Conservation (phyloP, 73 alveolate species). For the Uronychia setigera region DNA sequence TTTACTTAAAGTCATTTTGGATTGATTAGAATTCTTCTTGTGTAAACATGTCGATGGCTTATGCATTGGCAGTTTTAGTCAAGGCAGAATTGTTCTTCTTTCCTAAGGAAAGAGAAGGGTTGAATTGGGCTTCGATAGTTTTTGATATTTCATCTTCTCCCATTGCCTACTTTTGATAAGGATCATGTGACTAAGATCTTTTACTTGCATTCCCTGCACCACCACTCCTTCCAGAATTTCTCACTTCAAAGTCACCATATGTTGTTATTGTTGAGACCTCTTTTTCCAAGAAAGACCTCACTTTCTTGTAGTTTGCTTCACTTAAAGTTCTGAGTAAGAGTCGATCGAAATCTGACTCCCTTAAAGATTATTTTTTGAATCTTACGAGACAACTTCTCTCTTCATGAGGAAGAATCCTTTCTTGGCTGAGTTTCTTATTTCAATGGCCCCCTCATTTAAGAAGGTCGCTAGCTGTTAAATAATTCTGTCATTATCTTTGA, state of each 20-base stretch:
- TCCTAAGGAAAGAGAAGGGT: not conserved
- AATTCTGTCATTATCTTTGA: slow-evolving; percentile 44
- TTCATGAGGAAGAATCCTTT: slow-evolving; percentile 16
- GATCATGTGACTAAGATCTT: not conserved
- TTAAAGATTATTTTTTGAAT: not conserved
- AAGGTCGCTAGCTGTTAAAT: slow-evolving; percentile 9
- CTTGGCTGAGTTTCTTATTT: slow-evolving; percentile 42
- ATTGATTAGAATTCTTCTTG: not conserved
- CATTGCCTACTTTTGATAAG: not conserved
- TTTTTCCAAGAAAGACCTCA: slow-evolving; percentile 38
- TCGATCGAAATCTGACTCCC: slow-evolving; percentile 30
- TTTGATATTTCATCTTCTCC: no score
- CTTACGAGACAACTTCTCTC: slow-evolving; percentile 2
- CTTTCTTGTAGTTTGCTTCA: slow-evolving; percentile 43
- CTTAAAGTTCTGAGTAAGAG: slow-evolving; percentile 24
- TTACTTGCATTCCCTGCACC: not conserved
- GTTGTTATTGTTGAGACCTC: slow-evolving; percentile 1
- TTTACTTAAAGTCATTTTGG: not conserved
- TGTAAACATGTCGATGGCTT: not conserved
- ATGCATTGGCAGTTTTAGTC: not conserved
- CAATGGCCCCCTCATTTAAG: slow-evolving; percentile 37
- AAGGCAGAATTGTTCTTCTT: not conserved
- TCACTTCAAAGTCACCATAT: not conserved
- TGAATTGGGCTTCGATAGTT: not conserved
- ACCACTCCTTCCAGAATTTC: not conserved